Evolutionary conservation across 148 eudicot genomes (phyloP).

Genomic region (Chenopodium quinoa): DNA sequence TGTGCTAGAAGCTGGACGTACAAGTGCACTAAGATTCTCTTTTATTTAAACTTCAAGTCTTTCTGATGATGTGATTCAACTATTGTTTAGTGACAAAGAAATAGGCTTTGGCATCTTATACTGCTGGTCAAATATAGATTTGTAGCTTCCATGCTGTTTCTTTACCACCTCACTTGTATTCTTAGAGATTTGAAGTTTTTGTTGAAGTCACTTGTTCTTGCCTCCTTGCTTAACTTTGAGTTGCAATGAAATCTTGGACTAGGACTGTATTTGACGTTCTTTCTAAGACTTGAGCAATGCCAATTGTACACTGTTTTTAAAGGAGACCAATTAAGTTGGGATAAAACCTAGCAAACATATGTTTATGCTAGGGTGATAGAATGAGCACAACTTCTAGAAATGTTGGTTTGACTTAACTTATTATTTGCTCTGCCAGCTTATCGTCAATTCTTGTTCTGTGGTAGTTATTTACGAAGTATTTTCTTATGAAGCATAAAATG

Average conservation of each 20-base stretch:
- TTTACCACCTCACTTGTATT: background rate
- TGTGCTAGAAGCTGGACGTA: constrained; percentile 4
- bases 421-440: background rate
- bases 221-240: background rate
- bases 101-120: constrained; percentile 11
- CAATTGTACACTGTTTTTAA: background rate
- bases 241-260: background rate
- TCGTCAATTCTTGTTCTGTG: no score
- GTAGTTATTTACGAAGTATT: background rate
- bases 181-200: background rate
- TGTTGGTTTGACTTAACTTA: background rate
- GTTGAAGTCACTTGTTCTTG: background rate
- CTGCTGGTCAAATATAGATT: background rate
- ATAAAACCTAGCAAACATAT: background rate
- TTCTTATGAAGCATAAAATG: background rate
- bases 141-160: background rate
- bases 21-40: background rate
- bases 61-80: no score
- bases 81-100: background rate
- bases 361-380: background rate
- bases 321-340: background rate
- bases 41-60: no score
- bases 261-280: background rate
- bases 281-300: background rate
- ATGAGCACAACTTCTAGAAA: background rate